These are phyloP conservation scores for Yamadazyma sp. DNA, from an alignment of 1,139 yeast species.

Conservation along the genomic window DNA sequence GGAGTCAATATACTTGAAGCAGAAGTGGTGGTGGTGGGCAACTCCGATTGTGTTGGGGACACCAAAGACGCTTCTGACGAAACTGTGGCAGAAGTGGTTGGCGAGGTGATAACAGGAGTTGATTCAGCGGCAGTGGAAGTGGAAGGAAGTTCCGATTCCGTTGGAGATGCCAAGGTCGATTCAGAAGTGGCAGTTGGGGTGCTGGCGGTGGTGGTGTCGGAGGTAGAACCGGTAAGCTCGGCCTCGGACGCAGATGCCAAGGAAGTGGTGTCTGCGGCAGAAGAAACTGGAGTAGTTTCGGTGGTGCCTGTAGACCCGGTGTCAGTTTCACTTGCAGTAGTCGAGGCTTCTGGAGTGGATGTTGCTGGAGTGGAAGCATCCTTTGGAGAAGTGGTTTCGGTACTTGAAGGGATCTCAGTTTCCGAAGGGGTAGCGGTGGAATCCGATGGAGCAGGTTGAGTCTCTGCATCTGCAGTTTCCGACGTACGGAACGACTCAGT, in stretches of 20 bases:
- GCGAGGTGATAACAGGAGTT: constrained; percentile 15
- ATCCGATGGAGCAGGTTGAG: background rate
- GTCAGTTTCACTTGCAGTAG: background rate
- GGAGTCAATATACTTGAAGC: background rate
- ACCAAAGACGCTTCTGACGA: no score
- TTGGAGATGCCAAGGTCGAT: no score
- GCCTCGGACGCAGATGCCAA: constrained; percentile 5
- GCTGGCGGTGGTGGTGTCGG: no score
- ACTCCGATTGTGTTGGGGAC: background rate
- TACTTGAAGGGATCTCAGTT: constrained; percentile 4
- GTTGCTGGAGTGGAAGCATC: no score
- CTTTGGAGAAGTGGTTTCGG: no score
- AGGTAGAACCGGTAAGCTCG: no score
- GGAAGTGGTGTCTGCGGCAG: background rate
- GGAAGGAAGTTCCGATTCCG: no score
- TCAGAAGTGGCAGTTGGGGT: no score
- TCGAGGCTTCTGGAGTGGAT: background rate
- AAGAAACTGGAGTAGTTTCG: constrained; percentile 2
- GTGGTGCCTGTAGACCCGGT: background rate
- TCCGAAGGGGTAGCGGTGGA: constrained; percentile 7
- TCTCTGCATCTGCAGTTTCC: background rate
- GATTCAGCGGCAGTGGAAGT: constrained; percentile 3
- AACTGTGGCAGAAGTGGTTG: background rate
- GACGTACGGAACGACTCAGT: no score
- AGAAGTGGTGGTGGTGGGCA: background rate